Evolutionary conservation across 257 asterid genomes (phyloP), one percentile per base, ranked within the genome.

Genomic region (Penstemon davidsonii): DNA sequence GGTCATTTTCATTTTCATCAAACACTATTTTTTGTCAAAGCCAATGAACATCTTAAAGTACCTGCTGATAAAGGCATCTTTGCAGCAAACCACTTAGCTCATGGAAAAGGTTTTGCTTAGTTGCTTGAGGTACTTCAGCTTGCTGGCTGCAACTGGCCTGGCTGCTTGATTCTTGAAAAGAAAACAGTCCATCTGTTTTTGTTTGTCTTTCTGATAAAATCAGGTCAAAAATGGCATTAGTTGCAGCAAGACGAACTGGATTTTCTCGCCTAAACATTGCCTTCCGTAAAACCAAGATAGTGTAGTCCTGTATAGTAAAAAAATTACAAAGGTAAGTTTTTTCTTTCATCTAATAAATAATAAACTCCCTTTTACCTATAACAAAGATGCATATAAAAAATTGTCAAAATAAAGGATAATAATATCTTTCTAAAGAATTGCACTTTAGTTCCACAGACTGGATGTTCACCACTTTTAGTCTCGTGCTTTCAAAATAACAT

Each of bases 111-210:
- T 80, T 79, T 63, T 77, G 71, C 40, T 79, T 80, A 46, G 68
- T 70, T 58, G 84, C 72, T 58, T 46, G 68, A 70, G 66, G 83
- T 69, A 78, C 70, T 80, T 77, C 90, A 80, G 84, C 78, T 74
- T 88, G 95, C 82, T 88, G 97, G 79, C 97, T 90, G 78, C 89
- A 75, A 81, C 97, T 85, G 60, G 96, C 96, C 82, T 90, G 97
- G 77, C 97, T 90, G 82, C 86, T 84, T 55, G 96, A 86, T 78
- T 90, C 97, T 84, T 90, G 96, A 69, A 84, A 85, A 64, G 96
- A 84, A 73, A 83, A 82, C 55, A 80, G 72, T 8, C 80, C 90
- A 73, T 82, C 82, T 62, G 76, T 68, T 73, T 62, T 83, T 19
- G 80, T 79, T 73, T 86, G 87, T 74, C 80, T 90, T 81, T 82